These are phyloP conservation scores for Oryza officinalis DNA, from an alignment of 176 grass and related monocot species.

Conservation along the genomic window DNA sequence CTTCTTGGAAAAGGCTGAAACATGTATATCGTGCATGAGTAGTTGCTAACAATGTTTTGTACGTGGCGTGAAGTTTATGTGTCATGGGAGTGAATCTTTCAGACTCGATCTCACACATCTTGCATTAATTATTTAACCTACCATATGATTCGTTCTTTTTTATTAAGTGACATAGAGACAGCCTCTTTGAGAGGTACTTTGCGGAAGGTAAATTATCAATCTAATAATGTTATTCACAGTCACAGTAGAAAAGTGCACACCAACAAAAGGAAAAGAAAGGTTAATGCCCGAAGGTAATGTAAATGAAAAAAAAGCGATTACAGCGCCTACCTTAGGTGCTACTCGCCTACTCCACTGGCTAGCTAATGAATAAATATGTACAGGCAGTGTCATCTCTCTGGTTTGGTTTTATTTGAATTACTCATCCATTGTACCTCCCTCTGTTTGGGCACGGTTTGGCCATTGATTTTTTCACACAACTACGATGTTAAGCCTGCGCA, in stretches of 20 bases:
- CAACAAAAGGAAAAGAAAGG: not conserved
- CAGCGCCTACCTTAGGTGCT: not conserved
- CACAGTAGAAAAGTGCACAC: too few species aligned
- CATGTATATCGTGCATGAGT: not conserved
- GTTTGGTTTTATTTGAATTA: not conserved
- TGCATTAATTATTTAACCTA: not conserved
- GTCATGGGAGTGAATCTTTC: too few species aligned
- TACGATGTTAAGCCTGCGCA: too few species aligned
- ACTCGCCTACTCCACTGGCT: not conserved
- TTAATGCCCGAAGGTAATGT: not conserved
- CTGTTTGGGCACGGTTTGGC: not conserved
- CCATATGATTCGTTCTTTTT: not conserved
- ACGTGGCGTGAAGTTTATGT: not conserved
- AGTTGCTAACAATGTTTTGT: not conserved
- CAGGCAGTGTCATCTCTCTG: not conserved
- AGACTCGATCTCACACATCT: not conserved
- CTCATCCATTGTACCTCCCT: not conserved
- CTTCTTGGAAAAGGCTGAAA: not conserved
- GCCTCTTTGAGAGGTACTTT: not conserved
- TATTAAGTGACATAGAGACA: not conserved
- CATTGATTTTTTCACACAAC: too few species aligned
- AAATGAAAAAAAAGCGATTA: not conserved
- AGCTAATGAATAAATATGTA: not conserved
- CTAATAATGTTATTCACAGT: too few species aligned
- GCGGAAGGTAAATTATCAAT: not conserved